Conservation (phyloP, 805 yeast genomes). For the Metschnikowia bowlesiae region DNA sequence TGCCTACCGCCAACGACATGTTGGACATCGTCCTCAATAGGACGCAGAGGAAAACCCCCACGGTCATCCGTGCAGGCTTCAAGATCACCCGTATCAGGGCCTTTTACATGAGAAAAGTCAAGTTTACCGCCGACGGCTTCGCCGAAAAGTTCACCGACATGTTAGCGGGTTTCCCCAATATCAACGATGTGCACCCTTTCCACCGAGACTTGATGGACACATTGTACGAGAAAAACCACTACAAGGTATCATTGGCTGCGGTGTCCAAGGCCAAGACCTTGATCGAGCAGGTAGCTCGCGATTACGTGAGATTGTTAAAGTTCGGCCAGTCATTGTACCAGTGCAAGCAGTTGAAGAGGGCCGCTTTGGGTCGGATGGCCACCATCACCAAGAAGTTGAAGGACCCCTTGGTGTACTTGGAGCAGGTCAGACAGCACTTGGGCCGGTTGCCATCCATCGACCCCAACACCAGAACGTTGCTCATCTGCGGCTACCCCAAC, state of each 20-base stretch:
- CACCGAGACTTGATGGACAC: conserved; percentile 98
- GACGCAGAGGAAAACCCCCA: conserved; percentile 98
- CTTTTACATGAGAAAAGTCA: conserved; percentile 97
- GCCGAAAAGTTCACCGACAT: conserved; percentile 86
- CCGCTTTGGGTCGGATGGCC: conserved; percentile 99
- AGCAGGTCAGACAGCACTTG: conserved; percentile 98
- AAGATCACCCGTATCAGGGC: conserved; percentile 94
- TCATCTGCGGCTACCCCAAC: conserved; percentile 98
- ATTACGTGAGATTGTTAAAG: conserved; percentile 87
- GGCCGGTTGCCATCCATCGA: conserved; percentile 98
- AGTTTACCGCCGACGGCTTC: conserved; percentile 94
- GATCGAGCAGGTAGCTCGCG: conserved; percentile 94
- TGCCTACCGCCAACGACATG: conserved; percentile 86
- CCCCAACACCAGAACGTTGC: conserved; percentile 95
- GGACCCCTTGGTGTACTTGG: conserved; percentile 89
- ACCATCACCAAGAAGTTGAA: conserved; percentile 92
- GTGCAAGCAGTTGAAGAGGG: conserved; percentile 97
- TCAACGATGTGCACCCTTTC: conserved; percentile 97
- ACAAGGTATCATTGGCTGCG: conserved; percentile 93
- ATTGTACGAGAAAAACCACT: conserved; percentile 94
- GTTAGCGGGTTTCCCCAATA: conserved; percentile 87
- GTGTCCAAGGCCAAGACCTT: conserved; percentile 89
- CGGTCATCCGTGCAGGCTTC: conserved; percentile 97
- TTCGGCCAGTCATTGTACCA: conserved; percentile 98
- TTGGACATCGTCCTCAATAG: conserved; percentile 95